Conservation (phyloP, 768 basidiomycete genomes). For the Russula emetica region DNA sequence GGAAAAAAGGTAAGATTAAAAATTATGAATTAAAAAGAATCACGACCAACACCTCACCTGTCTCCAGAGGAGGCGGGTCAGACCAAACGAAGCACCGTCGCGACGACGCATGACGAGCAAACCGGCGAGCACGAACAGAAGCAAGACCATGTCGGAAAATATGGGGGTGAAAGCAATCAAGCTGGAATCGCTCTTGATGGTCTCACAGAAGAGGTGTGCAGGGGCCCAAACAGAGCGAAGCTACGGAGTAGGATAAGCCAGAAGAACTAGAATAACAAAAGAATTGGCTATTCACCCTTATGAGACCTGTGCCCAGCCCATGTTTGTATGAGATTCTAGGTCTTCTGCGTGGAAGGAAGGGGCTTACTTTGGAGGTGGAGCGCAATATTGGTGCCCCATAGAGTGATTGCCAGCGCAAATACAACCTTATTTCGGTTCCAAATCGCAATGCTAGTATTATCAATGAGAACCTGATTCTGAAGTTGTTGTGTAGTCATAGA, state of each 20-base stretch:
- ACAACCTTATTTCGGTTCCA: constrained; percentile 1
- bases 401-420: not conserved
- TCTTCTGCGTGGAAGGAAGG: no score
- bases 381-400: not conserved
- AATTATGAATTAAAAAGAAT: not conserved
- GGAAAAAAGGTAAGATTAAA: not conserved
- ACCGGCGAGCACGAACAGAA: constrained; percentile 7
- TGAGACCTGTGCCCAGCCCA: not conserved
- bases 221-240: not conserved
- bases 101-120: not conserved
- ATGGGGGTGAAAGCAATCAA: not conserved
- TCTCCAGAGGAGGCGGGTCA: not conserved
- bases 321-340: not conserved
- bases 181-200: not conserved
- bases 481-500: not conserved
- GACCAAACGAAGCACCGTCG: not conserved
- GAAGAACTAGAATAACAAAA: not conserved
- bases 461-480: not conserved
- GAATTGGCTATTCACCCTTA: not conserved
- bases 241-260: not conserved
- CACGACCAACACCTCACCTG: not conserved
- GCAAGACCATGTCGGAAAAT: not conserved
- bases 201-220: not conserved
- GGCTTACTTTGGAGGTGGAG: constrained; percentile 2
- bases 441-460: not conserved